A percentile compares a stretch with the other conserved stretches of the same genome.
phyloP scores from a whole-genome alignment of 2,329 filamentous ascomycete species.

The Immersiporthe knoxdaviesiana region DNA sequence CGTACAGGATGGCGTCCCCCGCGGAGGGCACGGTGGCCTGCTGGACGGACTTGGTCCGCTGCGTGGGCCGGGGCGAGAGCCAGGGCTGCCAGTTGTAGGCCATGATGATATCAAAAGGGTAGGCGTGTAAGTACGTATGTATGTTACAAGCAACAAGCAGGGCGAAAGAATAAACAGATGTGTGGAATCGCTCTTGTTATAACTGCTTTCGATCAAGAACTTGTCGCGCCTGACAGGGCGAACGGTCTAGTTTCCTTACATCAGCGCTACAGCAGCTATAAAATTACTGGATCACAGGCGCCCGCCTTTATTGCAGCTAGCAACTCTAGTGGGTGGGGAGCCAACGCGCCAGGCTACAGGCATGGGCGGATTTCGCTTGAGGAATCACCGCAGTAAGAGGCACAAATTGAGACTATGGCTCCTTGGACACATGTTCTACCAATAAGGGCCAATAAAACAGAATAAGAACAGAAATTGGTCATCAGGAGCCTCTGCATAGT shows the following conservation, averaged over 20 bases:
- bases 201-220: background rate
- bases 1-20: constrained; percentile 11
- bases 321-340: background rate
- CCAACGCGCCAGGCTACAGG: background rate
- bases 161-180: background rate
- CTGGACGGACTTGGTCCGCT: constrained; percentile 18
- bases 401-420: background rate
- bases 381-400: too few species aligned
- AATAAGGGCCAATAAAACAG: background rate
- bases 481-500: background rate
- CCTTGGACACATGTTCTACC: background rate
- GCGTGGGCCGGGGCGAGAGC: constrained; percentile 23
- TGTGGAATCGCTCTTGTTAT: too few species aligned
- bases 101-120: background rate
- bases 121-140: background rate
- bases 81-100: constrained; percentile 20
- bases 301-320: background rate
- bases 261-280: background rate
- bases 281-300: background rate
- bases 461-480: background rate
- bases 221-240: background rate
- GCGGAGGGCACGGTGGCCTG: constrained; percentile 1
- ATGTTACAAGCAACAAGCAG: too few species aligned
- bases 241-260: background rate
- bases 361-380: background rate